Conservation (phyloP, 345 rosid species). For the Citrus maxima region DNA sequence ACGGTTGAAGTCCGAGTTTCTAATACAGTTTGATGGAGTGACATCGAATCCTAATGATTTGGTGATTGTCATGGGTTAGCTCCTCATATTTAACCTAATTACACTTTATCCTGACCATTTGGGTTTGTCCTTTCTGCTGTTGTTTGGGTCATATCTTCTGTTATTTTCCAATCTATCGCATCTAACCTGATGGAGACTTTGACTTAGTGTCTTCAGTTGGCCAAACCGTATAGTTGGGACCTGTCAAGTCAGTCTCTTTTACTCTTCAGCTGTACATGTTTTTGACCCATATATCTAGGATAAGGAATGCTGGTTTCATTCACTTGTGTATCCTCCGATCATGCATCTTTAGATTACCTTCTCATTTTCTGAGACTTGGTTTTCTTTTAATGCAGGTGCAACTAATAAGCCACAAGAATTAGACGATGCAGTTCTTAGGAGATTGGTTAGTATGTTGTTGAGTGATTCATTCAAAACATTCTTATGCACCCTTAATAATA, state of each 20-base stretch:
- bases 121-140: background rate
- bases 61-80: constrained; percentile 86
- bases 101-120: background rate
- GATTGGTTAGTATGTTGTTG: constrained; percentile 58
- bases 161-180: background rate
- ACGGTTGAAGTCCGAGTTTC: constrained; percentile 90
- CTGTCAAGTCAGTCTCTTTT: background rate
- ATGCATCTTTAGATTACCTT: background rate
- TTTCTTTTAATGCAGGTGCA: constrained; percentile 60
- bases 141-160: background rate
- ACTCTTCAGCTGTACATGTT: background rate
- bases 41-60: constrained; percentile 79
- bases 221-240: background rate
- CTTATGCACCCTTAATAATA: background rate
- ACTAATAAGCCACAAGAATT: constrained; percentile 97
- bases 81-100: constrained; percentile 1
- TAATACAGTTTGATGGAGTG: constrained; percentile 92
- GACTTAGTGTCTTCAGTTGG: constrained; percentile 1
- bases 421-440: constrained; percentile 94
- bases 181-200: background rate
- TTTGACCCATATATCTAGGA: background rate
- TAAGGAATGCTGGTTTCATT: background rate
- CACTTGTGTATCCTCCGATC: background rate
- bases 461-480: background rate
- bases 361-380: constrained; percentile 1